Percentiles rank a stretch among this genome's conserved stretches.
Evolutionary conservation across 2,329 filamentous ascomycete species (phyloP).

Genomic region (Colletotrichum endophyticum): DNA sequence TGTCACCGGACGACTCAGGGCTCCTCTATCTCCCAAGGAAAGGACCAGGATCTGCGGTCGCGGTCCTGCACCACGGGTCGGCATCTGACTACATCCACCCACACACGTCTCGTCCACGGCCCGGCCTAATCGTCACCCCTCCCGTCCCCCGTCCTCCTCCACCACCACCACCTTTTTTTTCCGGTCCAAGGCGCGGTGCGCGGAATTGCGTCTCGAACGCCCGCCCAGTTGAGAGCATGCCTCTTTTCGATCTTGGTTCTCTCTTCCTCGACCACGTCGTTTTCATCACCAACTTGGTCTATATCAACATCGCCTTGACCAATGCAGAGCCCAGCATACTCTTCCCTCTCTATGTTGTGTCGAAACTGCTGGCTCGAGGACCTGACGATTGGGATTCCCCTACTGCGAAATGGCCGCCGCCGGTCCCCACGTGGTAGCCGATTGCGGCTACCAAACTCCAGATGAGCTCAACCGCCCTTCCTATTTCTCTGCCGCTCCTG

Average conservation of each 20-base stretch:
- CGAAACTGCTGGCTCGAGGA: slow-evolving; percentile 50
- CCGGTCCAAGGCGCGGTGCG: neutral
- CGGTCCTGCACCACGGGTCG: slow-evolving; percentile 2
- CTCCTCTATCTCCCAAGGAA: slow-evolving; percentile 2
- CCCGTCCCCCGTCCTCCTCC: neutral
- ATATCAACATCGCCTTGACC: slow-evolving; percentile 56
- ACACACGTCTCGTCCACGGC: neutral
- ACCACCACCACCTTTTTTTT: neutral
- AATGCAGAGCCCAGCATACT: slow-evolving; percentile 53
- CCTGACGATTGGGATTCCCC: slow-evolving; percentile 50
- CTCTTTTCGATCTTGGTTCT: slow-evolving; percentile 57
- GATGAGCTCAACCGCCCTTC: slow-evolving; percentile 34
- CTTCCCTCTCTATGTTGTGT: slow-evolving; percentile 52
- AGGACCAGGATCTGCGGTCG: slow-evolving; percentile 10
- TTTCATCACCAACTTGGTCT: slow-evolving; percentile 58
- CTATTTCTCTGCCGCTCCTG: slow-evolving; percentile 28
- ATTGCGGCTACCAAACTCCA: slow-evolving; percentile 42
- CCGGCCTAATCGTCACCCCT: neutral
- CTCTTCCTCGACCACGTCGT: slow-evolving; percentile 55
- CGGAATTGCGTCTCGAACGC: slow-evolving; percentile 10
- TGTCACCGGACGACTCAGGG: slow-evolving; percentile 1
- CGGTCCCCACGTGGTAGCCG: slow-evolving; percentile 32
- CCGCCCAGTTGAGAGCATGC: slow-evolving; percentile 40
- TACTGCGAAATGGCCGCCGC: slow-evolving; percentile 39
- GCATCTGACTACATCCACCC: slow-evolving; percentile 19